A percentile compares a stretch with the other conserved stretches of the same genome.
These are phyloP conservation scores for Ceratocystis albifundus DNA, from an alignment of 2,329 filamentous ascomycete species.

Conservation along the genomic window DNA sequence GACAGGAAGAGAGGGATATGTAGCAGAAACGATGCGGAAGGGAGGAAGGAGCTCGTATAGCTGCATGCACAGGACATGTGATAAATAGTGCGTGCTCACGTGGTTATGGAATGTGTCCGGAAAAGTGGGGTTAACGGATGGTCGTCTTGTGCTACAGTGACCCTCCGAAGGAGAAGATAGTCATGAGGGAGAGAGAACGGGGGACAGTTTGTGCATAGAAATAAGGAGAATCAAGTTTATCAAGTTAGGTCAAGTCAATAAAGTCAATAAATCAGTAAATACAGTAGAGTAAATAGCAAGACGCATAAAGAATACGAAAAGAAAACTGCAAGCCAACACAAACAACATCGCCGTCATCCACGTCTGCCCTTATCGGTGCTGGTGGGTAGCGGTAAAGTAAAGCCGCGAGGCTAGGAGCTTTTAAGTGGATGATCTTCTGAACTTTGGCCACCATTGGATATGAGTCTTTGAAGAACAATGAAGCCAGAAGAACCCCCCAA, in stretches of 20 bases:
- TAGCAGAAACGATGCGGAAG: too few species aligned
- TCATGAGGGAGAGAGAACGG: too few species aligned
- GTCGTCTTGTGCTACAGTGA: too few species aligned
- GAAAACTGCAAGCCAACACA: neutral
- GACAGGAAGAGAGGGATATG: too few species aligned
- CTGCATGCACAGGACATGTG: too few species aligned
- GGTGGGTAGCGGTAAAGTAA: constrained; percentile 4
- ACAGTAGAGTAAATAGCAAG: neutral
- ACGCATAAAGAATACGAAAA: neutral
- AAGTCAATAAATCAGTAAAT: neutral
- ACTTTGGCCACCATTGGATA: constrained; percentile 21
- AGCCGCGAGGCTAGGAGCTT: constrained; percentile 19
- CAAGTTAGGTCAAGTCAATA: neutral
- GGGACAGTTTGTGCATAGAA: neutral
- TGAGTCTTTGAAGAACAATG: constrained; percentile 18
- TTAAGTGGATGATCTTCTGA: constrained; percentile 21
- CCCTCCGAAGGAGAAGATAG: too few species aligned
- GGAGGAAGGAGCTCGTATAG: too few species aligned
- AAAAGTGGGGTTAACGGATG: too few species aligned
- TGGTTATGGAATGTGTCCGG: too few species aligned
- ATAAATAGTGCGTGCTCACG: too few species aligned
- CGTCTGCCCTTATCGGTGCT: neutral
- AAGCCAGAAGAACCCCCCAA: constrained; percentile 27
- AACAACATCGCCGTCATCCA: neutral
- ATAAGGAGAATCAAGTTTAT: neutral